Conservation (phyloP, 129 eudicot species). For the sunflower (Helianthus annuus) region HanXRQr2.0-SUNRISE NC_035447.2:23884405-23884904, state of each 20-base stretch:
- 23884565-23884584: neutral
- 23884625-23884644: slow-evolving; percentile 88
- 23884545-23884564: slow-evolving; percentile 4
- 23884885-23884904: no score
- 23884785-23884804: no score
- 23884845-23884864: no score
- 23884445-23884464: slow-evolving; percentile 99
- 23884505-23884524: slow-evolving; percentile 99
- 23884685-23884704: slow-evolving; percentile 90
- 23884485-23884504: slow-evolving; percentile 99
- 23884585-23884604: neutral
- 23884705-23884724: slow-evolving; percentile 80
- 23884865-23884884: no score
- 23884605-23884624: slow-evolving; percentile 50
- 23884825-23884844: no score
- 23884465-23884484: slow-evolving; percentile 97
- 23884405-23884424: neutral
- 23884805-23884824: no score
- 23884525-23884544: slow-evolving; percentile 40
- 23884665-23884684: slow-evolving; percentile 89
- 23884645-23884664: slow-evolving; percentile 92
- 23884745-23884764: neutral
- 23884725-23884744: slow-evolving; percentile 97
- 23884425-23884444: slow-evolving; percentile 92
- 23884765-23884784: neutral